Evolutionary conservation across 495 filamentous ascomycete species (phyloP), one percentile per base, ranked within the genome.

Genomic region (Collariella sp.): DNA sequence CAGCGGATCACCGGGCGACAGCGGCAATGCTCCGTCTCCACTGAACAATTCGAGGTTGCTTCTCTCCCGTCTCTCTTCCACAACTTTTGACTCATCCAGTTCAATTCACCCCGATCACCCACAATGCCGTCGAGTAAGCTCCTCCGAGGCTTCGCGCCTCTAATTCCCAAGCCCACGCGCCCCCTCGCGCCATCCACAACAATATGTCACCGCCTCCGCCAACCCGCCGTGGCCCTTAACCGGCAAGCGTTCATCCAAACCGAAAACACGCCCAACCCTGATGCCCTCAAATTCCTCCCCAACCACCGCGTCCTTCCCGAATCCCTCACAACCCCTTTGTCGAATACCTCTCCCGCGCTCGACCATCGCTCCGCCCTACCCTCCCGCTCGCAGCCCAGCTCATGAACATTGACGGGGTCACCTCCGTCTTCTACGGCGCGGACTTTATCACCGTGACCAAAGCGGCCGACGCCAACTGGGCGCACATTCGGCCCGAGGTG

Each of bases 371-470:
- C 86, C 90, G 18, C 90, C 90, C 2, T 83, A 96, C 63, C 89
- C 91, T 97, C 93, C 90, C 88, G 13, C 78, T 98, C 15, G 93
- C 93, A 7, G 86, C 88, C 12, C 80, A 91, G 64, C 78, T 98
- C 19, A 80, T 97, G 71, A 87, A 85, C 64, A 83, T 95, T 45
- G 93, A 97, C 60, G 93, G 93, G 12, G 85, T 97, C 2, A 88
- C 86, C 15, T 83, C 85, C 3, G 86, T 98, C n/a, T 96, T 96
- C 74, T 95, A 94, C 72, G 93, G 91, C 31, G 70, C 82, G 19
- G 91, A 98, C 64, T 96, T 94, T 70, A 96, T 98, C 67, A 98
- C 93, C 0, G 88, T 98, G 35, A 95, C 88, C 23, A 98, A 98
- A 68, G 78, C 85, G 16, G 77, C 83, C 55, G 87, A 91, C 57